Percentiles rank a stretch among this genome's conserved stretches.
Evolutionary conservation across 2,329 filamentous ascomycete genomes (phyloP).

Genomic region (Amauroascus verrucosus): DNA sequence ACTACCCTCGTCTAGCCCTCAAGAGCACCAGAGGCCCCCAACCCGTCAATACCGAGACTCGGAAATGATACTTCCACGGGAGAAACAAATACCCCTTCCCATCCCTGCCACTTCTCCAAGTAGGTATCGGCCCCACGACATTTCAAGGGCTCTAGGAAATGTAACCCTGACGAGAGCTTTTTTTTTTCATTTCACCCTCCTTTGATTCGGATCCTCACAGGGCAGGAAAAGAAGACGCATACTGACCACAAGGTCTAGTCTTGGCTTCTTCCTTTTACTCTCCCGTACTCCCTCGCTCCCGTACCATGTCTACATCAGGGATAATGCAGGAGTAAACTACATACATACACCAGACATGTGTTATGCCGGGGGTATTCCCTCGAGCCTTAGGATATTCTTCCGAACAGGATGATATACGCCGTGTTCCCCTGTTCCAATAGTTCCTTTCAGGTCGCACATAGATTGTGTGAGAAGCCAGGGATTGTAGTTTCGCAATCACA

Average conservation of each 20-base stretch:
- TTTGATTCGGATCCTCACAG: neutral
- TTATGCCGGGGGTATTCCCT: neutral
- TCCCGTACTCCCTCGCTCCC: too few species aligned
- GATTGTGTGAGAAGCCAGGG: neutral
- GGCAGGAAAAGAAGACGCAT: neutral
- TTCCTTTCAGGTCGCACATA: neutral
- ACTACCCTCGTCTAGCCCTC: neutral
- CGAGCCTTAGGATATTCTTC: neutral
- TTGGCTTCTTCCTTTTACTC: neutral
- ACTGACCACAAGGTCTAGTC: neutral
- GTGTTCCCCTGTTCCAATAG: neutral
- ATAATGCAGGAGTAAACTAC: too few species aligned
- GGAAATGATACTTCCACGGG: neutral
- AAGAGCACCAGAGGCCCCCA: neutral
- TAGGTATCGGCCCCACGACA: neutral
- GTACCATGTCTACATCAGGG: neutral
- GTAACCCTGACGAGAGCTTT: neutral
- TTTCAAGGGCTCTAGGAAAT: neutral
- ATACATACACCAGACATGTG: neutral
- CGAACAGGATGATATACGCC: neutral
- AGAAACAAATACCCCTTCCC: neutral
- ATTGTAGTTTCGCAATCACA: neutral
- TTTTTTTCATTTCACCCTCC: too few species aligned
- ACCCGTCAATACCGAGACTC: too few species aligned
- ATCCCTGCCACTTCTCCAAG: neutral